phyloP scores from a whole-genome alignment of 306 rosid genomes.

The Rubus idaeus region DNA sequence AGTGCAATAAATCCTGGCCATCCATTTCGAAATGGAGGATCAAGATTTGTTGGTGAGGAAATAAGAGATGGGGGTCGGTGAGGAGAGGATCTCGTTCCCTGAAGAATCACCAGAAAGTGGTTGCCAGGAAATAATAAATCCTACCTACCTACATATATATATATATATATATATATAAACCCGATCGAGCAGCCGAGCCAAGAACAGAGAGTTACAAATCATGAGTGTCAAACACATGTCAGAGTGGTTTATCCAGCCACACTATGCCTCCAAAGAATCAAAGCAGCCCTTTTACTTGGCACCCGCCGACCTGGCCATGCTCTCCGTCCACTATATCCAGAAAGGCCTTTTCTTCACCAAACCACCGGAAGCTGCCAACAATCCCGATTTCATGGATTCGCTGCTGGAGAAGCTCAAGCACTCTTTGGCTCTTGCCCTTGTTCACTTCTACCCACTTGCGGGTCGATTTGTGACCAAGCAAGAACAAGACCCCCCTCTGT shows the following conservation, averaged over 20 bases:
- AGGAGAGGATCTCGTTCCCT: too few relatives aligned
- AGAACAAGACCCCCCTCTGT: constrained; percentile 31
- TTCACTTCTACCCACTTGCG: constrained; percentile 63
- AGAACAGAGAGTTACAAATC: background rate
- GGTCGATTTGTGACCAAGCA: constrained; percentile 46
- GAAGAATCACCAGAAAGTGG: too few relatives aligned
- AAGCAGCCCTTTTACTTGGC: constrained; percentile 36
- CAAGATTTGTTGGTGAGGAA: too few relatives aligned
- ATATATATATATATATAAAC: background rate
- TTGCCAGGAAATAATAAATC: too few relatives aligned
- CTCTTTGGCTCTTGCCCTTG: constrained; percentile 51
- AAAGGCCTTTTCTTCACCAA: constrained; percentile 67
- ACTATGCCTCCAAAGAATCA: constrained; percentile 17
- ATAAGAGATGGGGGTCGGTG: too few relatives aligned
- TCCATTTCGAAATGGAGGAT: too few relatives aligned
- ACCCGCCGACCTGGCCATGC: constrained; percentile 49
- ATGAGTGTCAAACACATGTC: constrained; percentile 27
- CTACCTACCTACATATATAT: too few relatives aligned
- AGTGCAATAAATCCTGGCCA: too few relatives aligned
- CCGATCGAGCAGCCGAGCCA: background rate
- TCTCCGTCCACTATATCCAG: constrained; percentile 55
- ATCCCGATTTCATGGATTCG: constrained; percentile 15
- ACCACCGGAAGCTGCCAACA: constrained; percentile 19
- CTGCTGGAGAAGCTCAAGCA: constrained; percentile 42
- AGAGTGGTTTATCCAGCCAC: constrained; percentile 38